Evolutionary conservation across 345 rosid species (phyloP), one percentile per base, ranked within the genome.

Genomic region (Gynandropsis gynandra): DNA sequence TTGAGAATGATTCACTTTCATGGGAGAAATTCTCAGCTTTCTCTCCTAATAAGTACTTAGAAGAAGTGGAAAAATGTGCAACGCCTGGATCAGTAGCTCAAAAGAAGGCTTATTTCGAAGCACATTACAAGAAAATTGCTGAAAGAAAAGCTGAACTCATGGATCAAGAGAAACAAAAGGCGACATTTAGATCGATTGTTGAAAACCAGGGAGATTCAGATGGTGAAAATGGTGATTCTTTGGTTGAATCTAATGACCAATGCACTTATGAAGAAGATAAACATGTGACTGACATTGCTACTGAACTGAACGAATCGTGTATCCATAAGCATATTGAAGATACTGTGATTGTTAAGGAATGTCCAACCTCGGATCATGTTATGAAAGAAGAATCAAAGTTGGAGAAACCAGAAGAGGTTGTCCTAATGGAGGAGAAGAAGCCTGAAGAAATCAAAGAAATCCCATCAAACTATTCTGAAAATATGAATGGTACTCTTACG

Each of bases 1-100:
- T 87, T 76, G 89, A 82, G 67, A 80, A 70, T 46, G 96, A 87
- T 79, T 76, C 95, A 16, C 76, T 82, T 51, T 87, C 98, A 14
- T 92, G 98, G 98, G 96, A 84, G 72, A 92, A 71, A 59, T 82
- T 86, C 80, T 87, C 93, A 0, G 64, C 93, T 58, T 92, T 92
- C 70, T 85, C 98, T 1, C 84, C 87, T 4, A 92, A 92, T 52
- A 92, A 87, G 83, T 87, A 92, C 73, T 53, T 87, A 76, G 96
- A 92, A 72, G 98, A 87, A 67, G 95, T 87, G 36, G 98, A 79
- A 57, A 92, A 85, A 74, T 92, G 84, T 72, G 95, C 96, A 7
- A 80, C 93, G 3, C 95, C 89, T 7, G 98, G 98, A n/a, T 87
- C 98, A 27, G 98, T 90, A 7, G 98, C 98, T 64, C 72, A 78